These are phyloP conservation scores for Tritrichomonas musculus DNA, from an alignment of 208 protist species.

Conservation along the genomic window DNA sequence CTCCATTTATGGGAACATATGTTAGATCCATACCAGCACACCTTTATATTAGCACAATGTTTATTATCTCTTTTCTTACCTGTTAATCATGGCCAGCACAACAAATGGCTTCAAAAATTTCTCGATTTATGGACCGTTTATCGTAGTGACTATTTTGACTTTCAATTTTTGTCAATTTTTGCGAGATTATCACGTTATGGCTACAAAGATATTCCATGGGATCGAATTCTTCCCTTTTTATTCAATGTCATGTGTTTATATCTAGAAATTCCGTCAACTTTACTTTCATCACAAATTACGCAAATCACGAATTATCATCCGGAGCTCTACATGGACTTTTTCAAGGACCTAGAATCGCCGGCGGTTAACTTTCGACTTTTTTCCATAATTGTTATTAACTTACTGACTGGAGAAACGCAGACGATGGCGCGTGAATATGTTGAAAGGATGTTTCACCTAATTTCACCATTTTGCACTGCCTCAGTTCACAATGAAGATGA, in stretches of 20 bases:
- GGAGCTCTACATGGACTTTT: background rate
- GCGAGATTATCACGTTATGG: background rate
- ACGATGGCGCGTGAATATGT: background rate
- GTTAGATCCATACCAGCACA: background rate
- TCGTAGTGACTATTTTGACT: background rate
- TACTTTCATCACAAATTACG: background rate
- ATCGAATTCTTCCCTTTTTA: background rate
- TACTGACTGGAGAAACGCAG: background rate
- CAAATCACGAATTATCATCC: background rate
- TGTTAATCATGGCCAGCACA: background rate
- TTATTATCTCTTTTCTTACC: background rate
- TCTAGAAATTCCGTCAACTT: background rate
- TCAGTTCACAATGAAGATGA: background rate
- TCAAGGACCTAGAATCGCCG: background rate
- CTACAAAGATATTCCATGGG: slow-evolving; percentile 28
- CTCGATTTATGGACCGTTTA: slow-evolving; percentile 7
- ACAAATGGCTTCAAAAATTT: background rate
- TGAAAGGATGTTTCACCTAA: background rate
- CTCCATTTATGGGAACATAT: background rate
- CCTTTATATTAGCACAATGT: background rate
- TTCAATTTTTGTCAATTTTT: slow-evolving; percentile 14
- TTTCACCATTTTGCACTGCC: background rate
- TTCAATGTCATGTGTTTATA: background rate
- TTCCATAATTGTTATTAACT: background rate
- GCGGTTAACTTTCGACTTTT: background rate